Evolutionary conservation across 495 filamentous ascomycete genomes (phyloP).

Genomic region (Aspergillus leporis): DNA sequence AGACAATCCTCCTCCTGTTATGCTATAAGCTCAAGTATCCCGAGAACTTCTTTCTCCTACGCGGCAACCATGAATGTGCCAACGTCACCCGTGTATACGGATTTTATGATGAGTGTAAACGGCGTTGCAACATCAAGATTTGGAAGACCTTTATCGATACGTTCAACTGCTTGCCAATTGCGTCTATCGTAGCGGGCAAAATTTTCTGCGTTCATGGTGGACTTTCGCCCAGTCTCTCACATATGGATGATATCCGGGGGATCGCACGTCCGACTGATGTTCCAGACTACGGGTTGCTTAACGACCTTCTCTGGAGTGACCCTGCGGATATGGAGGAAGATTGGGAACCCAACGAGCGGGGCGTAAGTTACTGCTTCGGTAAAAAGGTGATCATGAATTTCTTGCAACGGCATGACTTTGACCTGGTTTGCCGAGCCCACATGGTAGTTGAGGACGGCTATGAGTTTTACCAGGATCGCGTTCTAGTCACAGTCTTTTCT

Average conservation of each 20-base stretch:
- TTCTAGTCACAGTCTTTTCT: slow-evolving; percentile 96
- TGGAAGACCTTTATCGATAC: slow-evolving; percentile 99
- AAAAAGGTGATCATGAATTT: slow-evolving; percentile 99
- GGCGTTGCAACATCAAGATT: slow-evolving; percentile 94
- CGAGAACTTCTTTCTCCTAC: slow-evolving; percentile 97
- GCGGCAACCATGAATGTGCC: slow-evolving; percentile 97
- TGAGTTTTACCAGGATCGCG: slow-evolving; percentile 96
- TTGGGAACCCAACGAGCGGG: slow-evolving; percentile 96
- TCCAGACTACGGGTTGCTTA: slow-evolving; percentile 93
- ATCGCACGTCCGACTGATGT: slow-evolving; percentile 97
- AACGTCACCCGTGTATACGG: slow-evolving; percentile 98
- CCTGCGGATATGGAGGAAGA: slow-evolving; percentile 97
- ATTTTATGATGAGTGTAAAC: slow-evolving; percentile 99
- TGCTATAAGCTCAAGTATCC: slow-evolving; percentile 99
- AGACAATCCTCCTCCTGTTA: slow-evolving; percentile 91
- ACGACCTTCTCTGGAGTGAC: slow-evolving; percentile 97
- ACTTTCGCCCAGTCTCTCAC: slow-evolving; percentile 84
- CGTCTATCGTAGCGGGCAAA: slow-evolving; percentile 94
- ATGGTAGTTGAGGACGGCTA: slow-evolving; percentile 99
- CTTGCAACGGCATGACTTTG: slow-evolving; percentile 91
- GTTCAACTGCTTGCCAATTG: slow-evolving; percentile 95
- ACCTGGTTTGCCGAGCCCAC: slow-evolving; percentile 94
- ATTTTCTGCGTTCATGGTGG: slow-evolving; percentile 99
- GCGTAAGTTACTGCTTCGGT: slow-evolving; percentile 98
- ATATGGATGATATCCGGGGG: slow-evolving; percentile 98